phyloP scores from a whole-genome alignment of 139 green algal species.

The Chlamydomonas applanata region DNA sequence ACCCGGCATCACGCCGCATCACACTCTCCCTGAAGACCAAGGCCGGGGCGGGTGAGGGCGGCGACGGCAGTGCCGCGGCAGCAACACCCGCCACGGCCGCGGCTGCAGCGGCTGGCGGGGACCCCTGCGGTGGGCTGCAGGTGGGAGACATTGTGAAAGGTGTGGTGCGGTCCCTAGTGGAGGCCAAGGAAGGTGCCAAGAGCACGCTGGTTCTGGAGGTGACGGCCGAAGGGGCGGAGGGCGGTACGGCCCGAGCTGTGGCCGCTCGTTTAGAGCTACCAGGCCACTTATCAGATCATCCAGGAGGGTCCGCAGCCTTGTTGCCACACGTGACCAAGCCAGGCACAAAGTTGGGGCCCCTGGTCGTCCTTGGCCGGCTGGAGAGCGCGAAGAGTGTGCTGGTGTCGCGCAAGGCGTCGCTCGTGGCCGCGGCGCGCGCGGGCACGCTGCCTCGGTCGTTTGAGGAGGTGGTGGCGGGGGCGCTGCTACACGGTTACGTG shows the following conservation, averaged over 20 bases:
- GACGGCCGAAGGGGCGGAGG: neutral
- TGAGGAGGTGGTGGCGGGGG: slow-evolving; percentile 43
- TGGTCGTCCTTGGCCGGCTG: slow-evolving; percentile 66
- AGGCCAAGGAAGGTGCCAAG: neutral
- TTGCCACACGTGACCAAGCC: slow-evolving; percentile 25
- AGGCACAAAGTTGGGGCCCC: slow-evolving; percentile 33
- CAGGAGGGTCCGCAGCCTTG: slow-evolving; percentile 53
- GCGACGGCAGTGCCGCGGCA: slow-evolving; percentile 16
- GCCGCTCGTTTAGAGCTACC: slow-evolving; percentile 47
- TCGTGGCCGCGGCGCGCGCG: slow-evolving; percentile 47
- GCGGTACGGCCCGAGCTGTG: slow-evolving; percentile 4
- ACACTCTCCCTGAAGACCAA: slow-evolving; percentile 43
- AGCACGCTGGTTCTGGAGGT: slow-evolving; percentile 15
- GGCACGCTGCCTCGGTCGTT: slow-evolving; percentile 41
- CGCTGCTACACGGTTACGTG: slow-evolving; percentile 77
- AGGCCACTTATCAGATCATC: slow-evolving; percentile 79
- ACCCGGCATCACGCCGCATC: slow-evolving; percentile 40
- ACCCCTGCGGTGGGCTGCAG: slow-evolving; percentile 46
- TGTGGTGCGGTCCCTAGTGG: neutral
- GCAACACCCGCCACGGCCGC: neutral
- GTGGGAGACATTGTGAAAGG: slow-evolving; percentile 50
- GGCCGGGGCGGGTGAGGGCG: slow-evolving; percentile 15
- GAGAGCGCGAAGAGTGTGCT: slow-evolving; percentile 33
- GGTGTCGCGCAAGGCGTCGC: slow-evolving; percentile 66
- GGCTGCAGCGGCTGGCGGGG: slow-evolving; percentile 8